Base-by-base conservation (phyloP, 2,329 filamentous ascomycete species). In the Aureobasidium sp. region DNA sequence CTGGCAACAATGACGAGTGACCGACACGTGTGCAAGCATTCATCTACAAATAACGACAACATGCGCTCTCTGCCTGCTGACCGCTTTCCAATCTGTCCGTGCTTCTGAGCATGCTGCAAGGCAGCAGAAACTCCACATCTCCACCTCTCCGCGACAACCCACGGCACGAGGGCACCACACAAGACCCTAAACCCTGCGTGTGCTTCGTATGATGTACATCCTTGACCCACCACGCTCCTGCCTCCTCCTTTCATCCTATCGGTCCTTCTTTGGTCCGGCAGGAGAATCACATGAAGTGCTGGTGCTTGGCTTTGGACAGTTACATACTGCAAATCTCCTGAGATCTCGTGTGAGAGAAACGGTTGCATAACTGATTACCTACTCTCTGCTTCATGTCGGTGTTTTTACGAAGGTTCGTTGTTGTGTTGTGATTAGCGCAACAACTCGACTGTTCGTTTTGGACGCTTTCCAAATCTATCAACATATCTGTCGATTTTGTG, bases 121-220 rank as follows among this genome's bases (percentile, higher is more conserved):
- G 6, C 20, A 20, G 48, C 48, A 51, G 50, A 20, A 55, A 42
- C 51, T 55, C 51, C 51, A 55, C 51, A 55, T 39, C 51, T 55
- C 51, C 51, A 55, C 51, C 37, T 42, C 51, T 55, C 36, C 51
- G 37, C 51, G 37, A 42, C 37, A 6, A 41, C 6, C 26, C 46
- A 32, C 23, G 42, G 15, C 13, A 26, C 23, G 32, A 42, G 37
- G 51, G 20, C 20, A 20, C 20, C 20, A 20, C 2, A 1, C n/a
- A 27, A 23, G 12, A 32, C 50, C 51, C 34, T 20, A 34, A 23
- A 32, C 36, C 36, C 36, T 53, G 20, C 20, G 20, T 23, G 23
- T 27, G 23, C 42, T 23, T 27, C 23, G 37, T 55, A 55, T 55
- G 51, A 55, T 55, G 36, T 42, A 42, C 37, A 55, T 42, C 23